Evolutionary conservation across 1,139 yeast genomes (phyloP), one percentile per base, ranked within the genome.

Genomic region (Pichia sp.): DNA sequence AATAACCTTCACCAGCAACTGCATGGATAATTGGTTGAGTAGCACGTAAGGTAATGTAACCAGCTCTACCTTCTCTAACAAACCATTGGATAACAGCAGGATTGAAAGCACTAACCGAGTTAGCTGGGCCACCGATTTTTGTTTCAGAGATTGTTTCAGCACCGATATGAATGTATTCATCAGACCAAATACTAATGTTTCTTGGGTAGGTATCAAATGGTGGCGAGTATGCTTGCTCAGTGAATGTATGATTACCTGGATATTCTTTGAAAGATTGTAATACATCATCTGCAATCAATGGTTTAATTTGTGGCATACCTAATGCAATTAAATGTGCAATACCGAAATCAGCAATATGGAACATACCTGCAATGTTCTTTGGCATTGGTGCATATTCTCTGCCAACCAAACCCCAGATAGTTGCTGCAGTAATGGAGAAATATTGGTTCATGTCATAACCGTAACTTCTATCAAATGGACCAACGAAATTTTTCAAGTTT

Each of bases 331-430:
- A 24, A 18, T 40, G 44, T 15, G 17, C 34, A 4, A 40, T 17
- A 27, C 44, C 44, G 24, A 40, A 40, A 40, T 40, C 44, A 10
- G 44, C 38, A 18, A 27, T 34, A 19, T 40, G 44, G 15, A 27
- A 40, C 37, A 35, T 40, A 40, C 44, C 44, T 4, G 38, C 17
- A 18, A 40, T 40, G 27, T 40, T 37, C 9, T 27, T 27, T 36
- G 45, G 40, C 45, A 42, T 42, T 36, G 40, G 45, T 8, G 40
- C 45, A 42, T 42, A 36, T 31, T 42, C 19, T 36, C 40, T 42
- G 21, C 40, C 40, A 15, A 42, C 40, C 10, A 42, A 30, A 20
- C 36, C 40, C 45, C 45, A 42, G 12, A 42, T 21, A 30, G 36
- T 42, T 11, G 40, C 15, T n/a, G 45, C 40, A 7, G 40, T 42